Conservation (phyloP, 1,284 basidiomycete species). For the Mycena sp. region DNA sequence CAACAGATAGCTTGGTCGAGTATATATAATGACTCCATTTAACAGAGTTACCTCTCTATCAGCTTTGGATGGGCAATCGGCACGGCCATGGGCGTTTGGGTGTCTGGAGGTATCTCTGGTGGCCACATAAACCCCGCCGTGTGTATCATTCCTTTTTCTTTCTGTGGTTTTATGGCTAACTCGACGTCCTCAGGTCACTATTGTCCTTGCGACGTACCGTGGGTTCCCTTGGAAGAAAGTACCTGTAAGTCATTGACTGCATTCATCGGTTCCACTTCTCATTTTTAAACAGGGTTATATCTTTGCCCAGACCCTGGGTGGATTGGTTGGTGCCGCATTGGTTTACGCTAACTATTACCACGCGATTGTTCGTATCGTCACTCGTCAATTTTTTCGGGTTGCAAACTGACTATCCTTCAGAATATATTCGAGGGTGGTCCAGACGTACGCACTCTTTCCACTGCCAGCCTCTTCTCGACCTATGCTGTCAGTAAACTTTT, state of each 20-base stretch:
- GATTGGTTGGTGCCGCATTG: slow-evolving; percentile 72
- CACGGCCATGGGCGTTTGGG: slow-evolving; percentile 72
- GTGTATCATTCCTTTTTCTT: neutral
- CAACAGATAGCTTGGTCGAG: neutral
- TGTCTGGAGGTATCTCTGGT: slow-evolving; percentile 65
- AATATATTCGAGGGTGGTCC: slow-evolving; percentile 70
- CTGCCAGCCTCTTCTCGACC: slow-evolving; percentile 76
- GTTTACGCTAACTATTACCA: slow-evolving; percentile 82
- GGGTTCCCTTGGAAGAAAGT: slow-evolving; percentile 85
- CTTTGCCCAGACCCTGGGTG: slow-evolving; percentile 77
- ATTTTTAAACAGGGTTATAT: slow-evolving; percentile 62
- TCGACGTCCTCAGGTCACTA: neutral
- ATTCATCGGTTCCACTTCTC: neutral
- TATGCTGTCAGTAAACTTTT: slow-evolving; percentile 62
- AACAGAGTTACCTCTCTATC: slow-evolving; percentile 66
- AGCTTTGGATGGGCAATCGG: slow-evolving; percentile 76
- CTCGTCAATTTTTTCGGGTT: too few species aligned
- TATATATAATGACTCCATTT: neutral
- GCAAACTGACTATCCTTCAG: too few species aligned
- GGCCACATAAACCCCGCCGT: slow-evolving; percentile 14
- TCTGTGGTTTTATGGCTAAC: neutral
- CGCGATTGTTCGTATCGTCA: slow-evolving; percentile 56
- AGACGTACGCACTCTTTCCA: slow-evolving; percentile 70
- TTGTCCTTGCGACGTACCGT: slow-evolving; percentile 65
- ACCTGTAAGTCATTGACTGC: too few species aligned